Evolutionary conservation across 495 filamentous ascomycete genomes (phyloP).

Genomic region (Cudoniella acicularis): DNA sequence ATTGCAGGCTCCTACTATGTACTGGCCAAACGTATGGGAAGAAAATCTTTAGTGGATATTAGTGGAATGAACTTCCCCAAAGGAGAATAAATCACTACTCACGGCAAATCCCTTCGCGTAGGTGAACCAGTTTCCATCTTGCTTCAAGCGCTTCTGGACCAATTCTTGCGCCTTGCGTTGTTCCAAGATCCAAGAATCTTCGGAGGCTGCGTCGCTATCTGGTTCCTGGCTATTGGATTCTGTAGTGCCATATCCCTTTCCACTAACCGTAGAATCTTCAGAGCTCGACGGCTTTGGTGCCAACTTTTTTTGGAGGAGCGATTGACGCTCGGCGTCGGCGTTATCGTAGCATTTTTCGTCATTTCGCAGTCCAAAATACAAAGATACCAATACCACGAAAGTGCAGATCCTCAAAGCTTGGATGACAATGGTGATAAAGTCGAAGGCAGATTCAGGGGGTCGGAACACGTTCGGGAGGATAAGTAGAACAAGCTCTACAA

Average conservation of each 20-base stretch:
- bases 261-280: slow-evolving; percentile 19
- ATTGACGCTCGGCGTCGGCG: slow-evolving; percentile 46
- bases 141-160: slow-evolving; percentile 54
- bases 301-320: slow-evolving; percentile 39
- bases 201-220: slow-evolving; percentile 32
- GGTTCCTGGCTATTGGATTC: slow-evolving; percentile 23
- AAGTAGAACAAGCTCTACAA: slow-evolving; percentile 45
- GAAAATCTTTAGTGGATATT: slow-evolving; percentile 43
- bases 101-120: slow-evolving; percentile 60
- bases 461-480: slow-evolving; percentile 22
- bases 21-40: slow-evolving; percentile 64
- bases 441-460: slow-evolving; percentile 11
- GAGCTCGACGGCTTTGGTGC: slow-evolving; percentile 9
- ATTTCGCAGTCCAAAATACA: slow-evolving; percentile 24
- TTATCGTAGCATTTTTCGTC: slow-evolving; percentile 28
- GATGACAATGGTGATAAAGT: slow-evolving; percentile 18
- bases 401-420: slow-evolving; percentile 26
- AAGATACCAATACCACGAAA: slow-evolving; percentile 29
- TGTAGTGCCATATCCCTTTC: slow-evolving; percentile 43
- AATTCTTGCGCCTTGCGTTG: slow-evolving; percentile 45
- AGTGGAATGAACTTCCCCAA: slow-evolving; percentile 5
- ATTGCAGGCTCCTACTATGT: slow-evolving; percentile 49
- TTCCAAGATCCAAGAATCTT: slow-evolving; percentile 46
- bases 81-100: slow-evolving; percentile 19
- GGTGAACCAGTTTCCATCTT: slow-evolving; percentile 60